Percentiles rank a stretch among this genome's conserved stretches.
Conservation (phyloP, 805 yeast species). For the Schwanniomyces pseudopolymorphus region DNA sequence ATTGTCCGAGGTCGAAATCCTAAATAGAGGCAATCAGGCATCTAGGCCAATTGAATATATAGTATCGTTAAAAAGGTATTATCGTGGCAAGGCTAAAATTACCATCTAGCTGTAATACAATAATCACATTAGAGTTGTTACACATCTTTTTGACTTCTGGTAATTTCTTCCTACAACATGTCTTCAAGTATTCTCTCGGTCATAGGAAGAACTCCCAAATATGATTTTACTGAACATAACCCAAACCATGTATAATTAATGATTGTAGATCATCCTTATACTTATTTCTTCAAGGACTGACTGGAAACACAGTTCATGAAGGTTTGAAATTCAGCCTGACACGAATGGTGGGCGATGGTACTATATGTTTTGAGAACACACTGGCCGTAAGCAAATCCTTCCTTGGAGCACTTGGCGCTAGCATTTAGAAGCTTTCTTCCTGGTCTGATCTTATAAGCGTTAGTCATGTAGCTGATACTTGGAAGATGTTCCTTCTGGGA, state of each 20-base stretch:
- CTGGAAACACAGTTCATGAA: slow-evolving; percentile 50
- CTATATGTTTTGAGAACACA: slow-evolving; percentile 53
- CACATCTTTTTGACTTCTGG: no score
- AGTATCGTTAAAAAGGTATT: background rate
- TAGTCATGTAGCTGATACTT: background rate
- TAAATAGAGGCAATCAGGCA: background rate
- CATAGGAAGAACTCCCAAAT: no score
- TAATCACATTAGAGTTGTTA: no score
- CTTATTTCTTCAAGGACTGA: slow-evolving; percentile 3
- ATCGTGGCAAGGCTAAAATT: background rate
- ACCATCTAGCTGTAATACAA: no score
- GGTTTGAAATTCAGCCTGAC: slow-evolving; percentile 47
- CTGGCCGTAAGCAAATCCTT: slow-evolving; percentile 52
- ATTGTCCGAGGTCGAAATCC: background rate
- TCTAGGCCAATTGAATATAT: background rate
- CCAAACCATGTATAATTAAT: no score
- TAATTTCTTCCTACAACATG: no score
- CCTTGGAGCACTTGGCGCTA: slow-evolving; percentile 38
- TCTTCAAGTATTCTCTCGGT: no score
- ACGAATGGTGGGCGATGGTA: slow-evolving; percentile 51
- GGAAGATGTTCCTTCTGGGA: background rate
- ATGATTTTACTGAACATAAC: no score
- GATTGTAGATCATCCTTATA: no score
- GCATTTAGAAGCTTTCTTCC: slow-evolving; percentile 41
- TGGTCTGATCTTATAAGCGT: slow-evolving; percentile 32